Evolutionary conservation across 495 filamentous ascomycete genomes (phyloP).

Genomic region (Penicillium angulare): DNA sequence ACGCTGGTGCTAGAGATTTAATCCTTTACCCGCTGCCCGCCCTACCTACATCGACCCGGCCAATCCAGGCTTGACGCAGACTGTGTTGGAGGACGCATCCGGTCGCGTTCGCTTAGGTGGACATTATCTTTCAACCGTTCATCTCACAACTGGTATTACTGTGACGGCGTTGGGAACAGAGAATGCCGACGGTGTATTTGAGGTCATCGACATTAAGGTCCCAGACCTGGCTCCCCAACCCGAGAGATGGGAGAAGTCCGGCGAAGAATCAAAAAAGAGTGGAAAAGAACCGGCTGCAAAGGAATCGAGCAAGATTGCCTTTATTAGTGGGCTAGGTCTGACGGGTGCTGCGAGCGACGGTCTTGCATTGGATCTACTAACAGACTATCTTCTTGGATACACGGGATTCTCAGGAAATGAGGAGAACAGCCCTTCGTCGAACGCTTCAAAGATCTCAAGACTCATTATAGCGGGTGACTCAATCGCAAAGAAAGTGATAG

Average conservation of each 20-base stretch:
- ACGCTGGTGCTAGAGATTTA: constrained; percentile 63
- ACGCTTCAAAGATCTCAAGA: constrained; percentile 68
- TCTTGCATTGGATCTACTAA: constrained; percentile 70
- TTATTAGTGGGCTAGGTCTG: constrained; percentile 85
- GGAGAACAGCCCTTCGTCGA: constrained; percentile 26
- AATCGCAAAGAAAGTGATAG: constrained; percentile 53
- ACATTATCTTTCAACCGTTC: constrained; percentile 54
- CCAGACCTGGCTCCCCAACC: constrained; percentile 83
- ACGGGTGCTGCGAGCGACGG: constrained; percentile 70
- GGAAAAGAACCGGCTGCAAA: constrained; percentile 33
- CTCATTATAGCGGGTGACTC: constrained; percentile 93
- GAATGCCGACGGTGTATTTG: constrained; percentile 85
- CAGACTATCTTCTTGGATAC: constrained; percentile 88
- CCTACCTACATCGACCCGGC: constrained; percentile 66
- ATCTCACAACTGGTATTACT: constrained; percentile 88
- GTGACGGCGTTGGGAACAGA: constrained; percentile 91
- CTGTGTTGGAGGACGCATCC: constrained; percentile 94
- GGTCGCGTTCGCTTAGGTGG: constrained; percentile 85
- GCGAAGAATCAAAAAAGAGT: constrained; percentile 19
- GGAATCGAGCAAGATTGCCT: constrained; percentile 68
- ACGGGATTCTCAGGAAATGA: constrained; percentile 55
- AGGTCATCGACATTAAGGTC: constrained; percentile 84
- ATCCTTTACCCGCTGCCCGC: constrained; percentile 74
- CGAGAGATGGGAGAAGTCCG: constrained; percentile 67
- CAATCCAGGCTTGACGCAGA: constrained; percentile 50